These are phyloP conservation scores for Plantago coronopus DNA, from an alignment of 305 asterid species.

Conservation along the genomic window DNA sequence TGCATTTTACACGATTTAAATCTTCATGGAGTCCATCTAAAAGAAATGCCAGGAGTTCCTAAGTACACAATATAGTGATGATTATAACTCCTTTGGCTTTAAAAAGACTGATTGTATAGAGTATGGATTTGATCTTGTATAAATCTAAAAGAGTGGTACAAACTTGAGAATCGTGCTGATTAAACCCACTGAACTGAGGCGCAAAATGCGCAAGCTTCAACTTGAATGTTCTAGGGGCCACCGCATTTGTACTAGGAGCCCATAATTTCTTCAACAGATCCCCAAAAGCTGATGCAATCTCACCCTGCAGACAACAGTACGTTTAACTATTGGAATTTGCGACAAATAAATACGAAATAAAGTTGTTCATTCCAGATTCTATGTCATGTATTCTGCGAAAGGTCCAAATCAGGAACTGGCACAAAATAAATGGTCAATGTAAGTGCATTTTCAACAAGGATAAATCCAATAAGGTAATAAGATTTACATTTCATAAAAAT, in stretches of 20 bases:
- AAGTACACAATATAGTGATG: slow-evolving; percentile 25
- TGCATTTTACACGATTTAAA: slow-evolving; percentile 89
- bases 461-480: not conserved
- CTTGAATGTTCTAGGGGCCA: slow-evolving; percentile 87
- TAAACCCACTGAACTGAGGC: slow-evolving; percentile 93
- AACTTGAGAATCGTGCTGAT: slow-evolving; percentile 99
- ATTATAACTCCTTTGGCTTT: slow-evolving; percentile 24
- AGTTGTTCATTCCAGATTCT: slow-evolving; percentile 18
- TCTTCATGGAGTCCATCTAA: slow-evolving; percentile 98
- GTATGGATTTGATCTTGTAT: slow-evolving; percentile 12
- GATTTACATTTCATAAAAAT: slow-evolving; percentile 15
- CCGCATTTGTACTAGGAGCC: slow-evolving; percentile 88
- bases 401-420: slow-evolving; percentile 4
- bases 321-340: slow-evolving; percentile 18
- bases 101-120: slow-evolving; percentile 14
- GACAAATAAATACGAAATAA: slow-evolving; percentile 14
- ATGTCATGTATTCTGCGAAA: slow-evolving; percentile 14
- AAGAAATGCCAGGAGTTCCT: slow-evolving; percentile 95
- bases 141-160: slow-evolving; percentile 28
- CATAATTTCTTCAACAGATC: slow-evolving; percentile 86
- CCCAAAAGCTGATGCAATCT: slow-evolving; percentile 93
- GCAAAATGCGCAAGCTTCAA: slow-evolving; percentile 94
- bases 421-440: no score
- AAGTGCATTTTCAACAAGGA: slow-evolving; percentile 4
- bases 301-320: slow-evolving; percentile 54